Evolutionary conservation across 805 yeast species (phyloP), one percentile per base, ranked within the genome.

Genomic region (Starmerella gropengiesseri): DNA sequence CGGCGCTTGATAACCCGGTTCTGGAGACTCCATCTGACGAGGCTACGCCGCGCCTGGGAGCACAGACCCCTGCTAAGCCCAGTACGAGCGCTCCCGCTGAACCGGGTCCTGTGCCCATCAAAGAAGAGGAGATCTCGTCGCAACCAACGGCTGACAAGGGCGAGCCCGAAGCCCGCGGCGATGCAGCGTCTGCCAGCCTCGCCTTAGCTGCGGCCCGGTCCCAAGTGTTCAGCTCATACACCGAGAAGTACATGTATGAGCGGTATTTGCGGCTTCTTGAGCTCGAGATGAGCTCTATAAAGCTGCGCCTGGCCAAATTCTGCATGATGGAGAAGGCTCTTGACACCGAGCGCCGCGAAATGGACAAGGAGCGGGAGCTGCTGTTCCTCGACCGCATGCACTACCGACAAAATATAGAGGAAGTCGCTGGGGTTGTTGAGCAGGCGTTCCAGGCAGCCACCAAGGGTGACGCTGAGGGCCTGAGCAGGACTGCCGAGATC

Each of bases 241-340:
- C 56, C 7, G 58, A 55, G 30, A 49, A 48, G 47, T 85, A 75
- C 77, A 57, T 58, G 55, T 60, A 74, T 37, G 66, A 70, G 43
- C 66, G 78, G 44, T 74, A 75, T 45, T 75, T 71, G 56, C 79
- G 73, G 59, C 70, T 78, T 31, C 74, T 82, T 31, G 79, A 76
- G 51, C 68, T 82, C 49, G 81, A 89, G 43, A 65, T 85, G 49
- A 70, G 77, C 46, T 82, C 84, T 57, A 68, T 89, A 41, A 85
- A 84, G 41, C 58, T 74, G 41, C 89, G 89, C 60, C 66, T 89
- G 52, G 67, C 71, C 27, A 76, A 80, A 53, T 63, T 91, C 44
- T 67, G 71, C 45, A 65, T 70, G 43, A 68, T 89, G 54, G 97
- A 91, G 63, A 69, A 71, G 22, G 61, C 60, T 11, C 56, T 66